Evolutionary conservation across 2,329 filamentous ascomycete genomes (phyloP), one percentile per base, ranked within the genome.

Genomic region (Neoascochyta sp.): DNA sequence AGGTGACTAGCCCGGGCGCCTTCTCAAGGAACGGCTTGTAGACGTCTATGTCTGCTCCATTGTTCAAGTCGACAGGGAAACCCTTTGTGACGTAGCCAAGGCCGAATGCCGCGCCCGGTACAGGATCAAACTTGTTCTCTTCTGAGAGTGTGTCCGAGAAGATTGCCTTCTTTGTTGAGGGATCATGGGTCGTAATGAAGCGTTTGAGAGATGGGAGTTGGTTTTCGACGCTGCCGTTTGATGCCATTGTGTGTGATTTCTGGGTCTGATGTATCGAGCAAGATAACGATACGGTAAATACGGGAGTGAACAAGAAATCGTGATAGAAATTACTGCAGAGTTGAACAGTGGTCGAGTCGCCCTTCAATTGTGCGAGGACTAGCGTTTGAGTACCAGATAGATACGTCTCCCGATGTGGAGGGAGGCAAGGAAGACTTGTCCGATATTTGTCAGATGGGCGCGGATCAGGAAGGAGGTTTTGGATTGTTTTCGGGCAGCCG

Each of bases 1-100:
- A 61, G 11, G 69, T 55, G 5, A 67, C 64, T 4, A 77, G 58
- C 0, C 73, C 74, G 0, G 74, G 70, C 1, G 68, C 63, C 12
- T 58, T 50, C 5, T 55, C 36, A 8, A 74, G 58, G 39, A 67
- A 67, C 19, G 49, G 43, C 24, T 64, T 54, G 57, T 76, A 75
- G 7, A 54, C 51, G 7, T 44, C 34, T 4, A 76, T 47, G 46
- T 78, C 73, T 28, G 60, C 47, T 27, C 69, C 62, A 7, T 54
- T 39, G 49, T 63, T 63, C 20, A 76, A 52, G 20, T 69, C 44
- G 9, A 67, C 63, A 0, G 74, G 73, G 34, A 65, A 67, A 20
- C 57, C 47, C 17, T 66, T 62, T 3, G 74, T 71, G 5, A 68
- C 63, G 47, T 76, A 76, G 22, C 60, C 62, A 3, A 73, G 64